These are phyloP conservation scores for Russula brevipes DNA, from an alignment of 768 basidiomycete genomes.

Conservation along the genomic window DNA sequence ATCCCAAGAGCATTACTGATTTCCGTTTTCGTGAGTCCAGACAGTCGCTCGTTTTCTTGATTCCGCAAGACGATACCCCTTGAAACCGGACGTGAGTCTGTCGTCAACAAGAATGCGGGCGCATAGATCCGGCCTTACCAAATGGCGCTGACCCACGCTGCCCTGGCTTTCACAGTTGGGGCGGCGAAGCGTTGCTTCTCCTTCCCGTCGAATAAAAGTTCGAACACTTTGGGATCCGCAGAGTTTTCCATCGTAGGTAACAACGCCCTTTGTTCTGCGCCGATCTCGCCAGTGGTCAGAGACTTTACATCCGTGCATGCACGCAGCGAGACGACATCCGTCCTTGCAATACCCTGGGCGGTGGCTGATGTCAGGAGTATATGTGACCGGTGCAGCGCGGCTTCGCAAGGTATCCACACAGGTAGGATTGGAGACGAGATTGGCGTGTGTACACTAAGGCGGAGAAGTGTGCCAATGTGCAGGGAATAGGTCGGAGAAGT, in stretches of 20 bases:
- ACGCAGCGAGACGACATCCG: slow-evolving; percentile 45
- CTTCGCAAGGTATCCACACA: slow-evolving; percentile 48
- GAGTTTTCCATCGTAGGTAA: slow-evolving; percentile 37
- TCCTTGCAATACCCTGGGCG: slow-evolving; percentile 37
- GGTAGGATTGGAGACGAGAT: slow-evolving; percentile 32
- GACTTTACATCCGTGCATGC: slow-evolving; percentile 64
- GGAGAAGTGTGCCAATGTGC: slow-evolving; percentile 42
- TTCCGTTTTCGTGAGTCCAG: slow-evolving; percentile 23
- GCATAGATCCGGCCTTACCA: slow-evolving; percentile 44
- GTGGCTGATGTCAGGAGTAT: slow-evolving; percentile 48
- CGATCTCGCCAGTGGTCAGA: slow-evolving; percentile 40
- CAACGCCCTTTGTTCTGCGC: slow-evolving; percentile 39
- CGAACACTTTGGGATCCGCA: slow-evolving; percentile 53
- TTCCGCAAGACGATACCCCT: slow-evolving; percentile 58
- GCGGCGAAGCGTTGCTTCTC: slow-evolving; percentile 58
- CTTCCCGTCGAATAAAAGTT: slow-evolving; percentile 53
- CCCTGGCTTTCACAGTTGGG: slow-evolving; percentile 54
- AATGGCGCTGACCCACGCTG: slow-evolving; percentile 68
- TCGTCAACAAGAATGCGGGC: neutral
- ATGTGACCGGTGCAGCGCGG: slow-evolving; percentile 35
- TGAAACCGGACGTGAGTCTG: neutral
- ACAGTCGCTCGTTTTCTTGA: slow-evolving; percentile 29
- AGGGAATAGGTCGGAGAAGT: slow-evolving; percentile 23
- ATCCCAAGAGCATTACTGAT: slow-evolving; percentile 25
- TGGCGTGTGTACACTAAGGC: slow-evolving; percentile 38